Base-by-base conservation (phyloP, 768 basidiomycete species). In the Russula earlei region DNA sequence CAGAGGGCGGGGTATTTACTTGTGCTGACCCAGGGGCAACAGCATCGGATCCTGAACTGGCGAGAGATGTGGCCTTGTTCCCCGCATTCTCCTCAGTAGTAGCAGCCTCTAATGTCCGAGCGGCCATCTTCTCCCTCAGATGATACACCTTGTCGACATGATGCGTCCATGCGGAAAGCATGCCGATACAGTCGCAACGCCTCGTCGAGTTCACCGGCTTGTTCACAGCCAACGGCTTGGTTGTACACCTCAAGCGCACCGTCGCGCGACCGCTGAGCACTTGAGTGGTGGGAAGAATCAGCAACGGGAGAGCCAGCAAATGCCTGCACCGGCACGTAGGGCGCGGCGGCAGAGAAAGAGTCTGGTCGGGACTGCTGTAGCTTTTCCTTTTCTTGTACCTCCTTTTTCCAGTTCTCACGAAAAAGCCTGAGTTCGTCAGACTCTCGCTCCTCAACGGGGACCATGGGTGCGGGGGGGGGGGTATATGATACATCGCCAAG, bases 161-260 rank as follows among this genome's bases (percentile, higher is more conserved):
- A 34, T n/a, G 84, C 73, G 56, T 92, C 79, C 70, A 85, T 70
- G 50, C 84, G 80, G 67, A 92, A 93, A 2, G 89, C 89, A 58
- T 81, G 79, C 10, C 89, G 82, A 64, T 95, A 96, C 8, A 91
- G 70, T 24, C 69, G 65, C 10, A 92, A 69, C 11, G 92, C 92
- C 33, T 85, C 80, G 60, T 92, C 86, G 47, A 91, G 72, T 56
- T 85, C 72, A 37, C 90, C 82, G 42, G 70, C 71, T 65, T 89
- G 85, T 67, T 96, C 92, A 44, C 78, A 74, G 37, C 80, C 74
- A 29, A 91, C 76, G 9, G 92, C 92, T 19, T 70, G 74, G 27
- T 77, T 70, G 67, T 95, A 96, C 12, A 83, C 62, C 9, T 77
- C 77, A 43, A 91, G 70, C 5, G 89, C 88, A 45, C 66, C 71